Conservation (phyloP, 2,329 filamentous ascomycete genomes). For the Aspergillus hiratsukae region DNA sequence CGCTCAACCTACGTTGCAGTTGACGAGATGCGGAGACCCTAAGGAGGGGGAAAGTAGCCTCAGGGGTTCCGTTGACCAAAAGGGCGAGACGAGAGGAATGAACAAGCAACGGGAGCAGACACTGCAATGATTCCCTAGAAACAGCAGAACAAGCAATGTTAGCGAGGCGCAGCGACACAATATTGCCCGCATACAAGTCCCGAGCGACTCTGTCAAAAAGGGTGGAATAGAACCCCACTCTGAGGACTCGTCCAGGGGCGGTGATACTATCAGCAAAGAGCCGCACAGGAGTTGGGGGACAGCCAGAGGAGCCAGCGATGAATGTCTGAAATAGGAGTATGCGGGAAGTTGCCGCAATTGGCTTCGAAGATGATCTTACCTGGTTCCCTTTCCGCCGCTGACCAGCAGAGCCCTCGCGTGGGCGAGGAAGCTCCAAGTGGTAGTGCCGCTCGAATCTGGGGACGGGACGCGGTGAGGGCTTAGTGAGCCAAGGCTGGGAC, state of each 20-base stretch:
- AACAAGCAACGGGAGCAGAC: neutral
- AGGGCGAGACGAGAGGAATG: neutral
- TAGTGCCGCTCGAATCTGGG: constrained; percentile 10
- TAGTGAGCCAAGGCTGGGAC: neutral
- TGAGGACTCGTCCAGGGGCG: neutral
- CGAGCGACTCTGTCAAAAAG: neutral
- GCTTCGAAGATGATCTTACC: neutral
- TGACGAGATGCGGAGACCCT: neutral
- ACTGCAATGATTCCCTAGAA: neutral
- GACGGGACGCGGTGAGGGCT: constrained; percentile 8
- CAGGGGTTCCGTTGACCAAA: neutral
- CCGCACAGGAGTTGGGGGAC: neutral
- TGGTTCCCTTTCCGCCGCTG: neutral
- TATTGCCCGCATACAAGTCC: neutral
- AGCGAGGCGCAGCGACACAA: neutral
- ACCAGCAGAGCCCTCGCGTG: constrained; percentile 9
- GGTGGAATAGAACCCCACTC: neutral
- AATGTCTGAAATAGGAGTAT: neutral
- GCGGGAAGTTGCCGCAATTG: neutral
- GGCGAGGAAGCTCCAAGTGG: constrained; percentile 14
- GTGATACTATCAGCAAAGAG: neutral
- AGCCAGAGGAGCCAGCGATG: neutral
- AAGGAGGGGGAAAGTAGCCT: neutral
- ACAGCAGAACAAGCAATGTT: neutral
- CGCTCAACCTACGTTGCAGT: neutral